Conservation (phyloP, 169 alveolate species). For the Plasmodium gonderi region DNA sequence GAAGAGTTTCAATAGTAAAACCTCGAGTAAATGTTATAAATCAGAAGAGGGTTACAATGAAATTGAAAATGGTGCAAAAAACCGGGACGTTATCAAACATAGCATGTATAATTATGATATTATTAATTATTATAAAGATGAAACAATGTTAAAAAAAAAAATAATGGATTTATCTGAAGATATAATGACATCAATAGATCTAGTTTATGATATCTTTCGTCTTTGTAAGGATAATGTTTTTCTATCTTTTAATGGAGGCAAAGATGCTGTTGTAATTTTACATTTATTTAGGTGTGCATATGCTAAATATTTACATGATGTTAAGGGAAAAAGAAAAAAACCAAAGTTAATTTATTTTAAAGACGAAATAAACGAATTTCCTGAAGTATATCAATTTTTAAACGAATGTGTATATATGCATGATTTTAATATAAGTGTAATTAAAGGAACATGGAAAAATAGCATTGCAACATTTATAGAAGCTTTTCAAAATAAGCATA, state of each 20-base stretch:
- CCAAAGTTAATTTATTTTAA: constrained; percentile 62
- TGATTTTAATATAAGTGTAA: constrained; percentile 51
- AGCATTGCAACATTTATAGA: constrained; percentile 51
- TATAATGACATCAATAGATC: constrained; percentile 48
- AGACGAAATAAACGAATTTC: constrained; percentile 58
- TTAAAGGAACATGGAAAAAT: constrained; percentile 65
- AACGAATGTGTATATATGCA: constrained; percentile 69
- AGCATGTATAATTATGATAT: constrained; percentile 70
- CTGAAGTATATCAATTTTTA: constrained; percentile 61
- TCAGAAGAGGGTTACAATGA: background rate
- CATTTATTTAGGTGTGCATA: constrained; percentile 82
- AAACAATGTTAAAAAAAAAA: constrained; percentile 47
- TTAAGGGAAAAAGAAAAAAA: constrained; percentile 37
- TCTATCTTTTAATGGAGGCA: constrained; percentile 86
- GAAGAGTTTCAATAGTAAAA: constrained; percentile 8
- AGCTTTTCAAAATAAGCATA: constrained; percentile 8
- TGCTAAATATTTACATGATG: constrained; percentile 28
- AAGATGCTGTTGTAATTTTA: constrained; percentile 83
- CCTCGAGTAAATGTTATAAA: background rate
- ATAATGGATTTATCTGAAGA: constrained; percentile 61
- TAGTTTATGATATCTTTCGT: constrained; percentile 58
- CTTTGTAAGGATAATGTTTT: constrained; percentile 79
- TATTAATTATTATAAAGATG: constrained; percentile 66
- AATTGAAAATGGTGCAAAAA: background rate
- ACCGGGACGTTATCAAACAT: constrained; percentile 22